Evolutionary conservation across 192 early-diverging fungal genomes (phyloP), one percentile per base, ranked within the genome.

Genomic region (Martensiomyces pterosporus): DNA sequence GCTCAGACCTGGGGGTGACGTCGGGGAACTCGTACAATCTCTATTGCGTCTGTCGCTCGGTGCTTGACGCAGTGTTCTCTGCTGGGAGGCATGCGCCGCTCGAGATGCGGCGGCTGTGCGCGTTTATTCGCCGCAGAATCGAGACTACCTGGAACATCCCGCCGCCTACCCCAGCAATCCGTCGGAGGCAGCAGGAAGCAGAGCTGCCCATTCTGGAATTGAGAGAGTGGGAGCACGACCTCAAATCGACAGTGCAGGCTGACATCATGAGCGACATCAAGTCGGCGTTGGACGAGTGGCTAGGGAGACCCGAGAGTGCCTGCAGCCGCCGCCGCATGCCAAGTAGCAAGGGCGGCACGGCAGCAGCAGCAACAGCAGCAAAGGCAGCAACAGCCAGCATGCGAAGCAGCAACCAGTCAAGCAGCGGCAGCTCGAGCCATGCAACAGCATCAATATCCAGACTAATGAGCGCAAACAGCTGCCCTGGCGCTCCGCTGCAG

Each of bases 1-100:
- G 36, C 19, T 18, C 47, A 26, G 58, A 44, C 35, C 48, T 48
- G 24, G 58, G 51, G 5, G 57, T 41, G 24, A 52, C 51, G 5
- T 62, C 55, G 7, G 42, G 58, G 10, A 79, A 74, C 43, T 47
- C 64, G 29, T 60, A 65, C 40, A 79, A 74, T 40, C 52, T 79
- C 26, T 69, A 74, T 23, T 57, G 56, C 29, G 68, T 67, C 36
- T 79, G 68, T 29, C 54, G 68, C n/a, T 58, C 61, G 7, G 55
- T 79, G 14, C 51, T 79, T 15, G 67, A 72, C 14, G 58, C 62
- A 12, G 68, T 79, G 39, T 73, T 79, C 40, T 60, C 69, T 3
- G 60, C 64, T 1, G 52, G 52, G 18, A 62, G 65, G 51, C 55
- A 72, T 16, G 64, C 69, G 17, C 77, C 77, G 3, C 23, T 50